phyloP scores from a whole-genome alignment of 768 basidiomycete species.

The Pleurotus tuber-regium region DNA sequence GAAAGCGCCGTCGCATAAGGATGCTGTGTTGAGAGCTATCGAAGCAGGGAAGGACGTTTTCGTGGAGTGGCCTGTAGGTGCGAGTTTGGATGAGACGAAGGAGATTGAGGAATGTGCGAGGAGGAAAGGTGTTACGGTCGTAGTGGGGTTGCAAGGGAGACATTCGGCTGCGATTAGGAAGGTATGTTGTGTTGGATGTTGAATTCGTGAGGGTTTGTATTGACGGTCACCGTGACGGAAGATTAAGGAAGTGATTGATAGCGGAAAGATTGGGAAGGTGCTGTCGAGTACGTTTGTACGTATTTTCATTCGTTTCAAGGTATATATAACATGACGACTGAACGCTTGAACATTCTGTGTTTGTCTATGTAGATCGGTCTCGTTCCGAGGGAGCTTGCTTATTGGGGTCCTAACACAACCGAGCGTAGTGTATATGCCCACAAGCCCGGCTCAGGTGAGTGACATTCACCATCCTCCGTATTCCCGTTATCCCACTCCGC shows the following conservation, averaged over 20 bases:
- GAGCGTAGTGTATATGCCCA: constrained; percentile 13
- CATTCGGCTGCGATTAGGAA: constrained; percentile 15
- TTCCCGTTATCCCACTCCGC: no score
- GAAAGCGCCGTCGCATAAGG: constrained; percentile 27
- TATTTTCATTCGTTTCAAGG: no score
- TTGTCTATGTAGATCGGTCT: no score
- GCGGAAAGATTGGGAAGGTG: constrained; percentile 28
- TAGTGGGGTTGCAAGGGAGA: constrained; percentile 33
- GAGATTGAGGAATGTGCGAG: constrained; percentile 30
- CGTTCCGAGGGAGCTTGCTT: constrained; percentile 9
- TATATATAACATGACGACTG: no score
- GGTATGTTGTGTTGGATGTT: no score
- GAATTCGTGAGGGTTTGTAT: no score
- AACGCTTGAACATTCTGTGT: no score
- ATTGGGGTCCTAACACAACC: constrained; percentile 15
- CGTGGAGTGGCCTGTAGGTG: constrained; percentile 38
- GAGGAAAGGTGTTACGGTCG: constrained; percentile 23
- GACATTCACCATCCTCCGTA: background rate
- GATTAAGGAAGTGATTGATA: constrained; percentile 28
- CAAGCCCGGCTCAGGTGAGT: background rate
- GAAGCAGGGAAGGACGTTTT: constrained; percentile 35
- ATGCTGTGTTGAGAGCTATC: constrained; percentile 26
- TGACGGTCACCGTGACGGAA: no score
- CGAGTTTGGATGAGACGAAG: constrained; percentile 25
- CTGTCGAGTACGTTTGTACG: constrained; percentile 24